Evolutionary conservation across 352 stramenopile genomes (phyloP).

Genomic region (Aphanomyces astaci): DNA sequence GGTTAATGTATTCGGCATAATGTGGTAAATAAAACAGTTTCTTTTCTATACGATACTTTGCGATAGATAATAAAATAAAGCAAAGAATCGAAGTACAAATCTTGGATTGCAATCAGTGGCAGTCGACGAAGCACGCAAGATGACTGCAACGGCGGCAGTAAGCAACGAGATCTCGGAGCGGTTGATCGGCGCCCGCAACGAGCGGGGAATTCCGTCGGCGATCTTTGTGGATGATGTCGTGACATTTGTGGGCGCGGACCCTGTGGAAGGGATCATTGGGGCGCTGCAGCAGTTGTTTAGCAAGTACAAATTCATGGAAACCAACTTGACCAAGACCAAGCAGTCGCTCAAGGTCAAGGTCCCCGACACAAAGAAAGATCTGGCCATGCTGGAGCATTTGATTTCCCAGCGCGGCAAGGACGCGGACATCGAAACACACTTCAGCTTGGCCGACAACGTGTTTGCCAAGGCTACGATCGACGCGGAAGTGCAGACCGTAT

Average conservation of each 20-base stretch:
- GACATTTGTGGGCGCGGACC: constrained; percentile 38
- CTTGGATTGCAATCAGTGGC: neutral
- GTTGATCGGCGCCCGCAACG: constrained; percentile 75
- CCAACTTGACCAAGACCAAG: constrained; percentile 74
- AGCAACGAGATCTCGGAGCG: constrained; percentile 37
- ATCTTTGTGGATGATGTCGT: constrained; percentile 79
- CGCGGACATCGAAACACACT: constrained; percentile 83
- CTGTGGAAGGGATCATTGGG: constrained; percentile 68
- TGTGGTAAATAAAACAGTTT: too few species aligned
- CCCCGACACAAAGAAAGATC: constrained; percentile 87
- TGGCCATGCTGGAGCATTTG: constrained; percentile 69
- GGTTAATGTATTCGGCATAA: neutral
- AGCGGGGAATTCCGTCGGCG: constrained; percentile 64
- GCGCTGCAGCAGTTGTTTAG: constrained; percentile 82
- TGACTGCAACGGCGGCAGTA: constrained; percentile 2
- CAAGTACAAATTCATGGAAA: constrained; percentile 90
- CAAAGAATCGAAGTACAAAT: too few species aligned
- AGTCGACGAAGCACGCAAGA: neutral
- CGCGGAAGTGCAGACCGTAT: constrained; percentile 85
- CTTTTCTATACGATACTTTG: too few species aligned
- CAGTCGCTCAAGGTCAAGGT: constrained; percentile 86
- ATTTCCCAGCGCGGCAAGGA: constrained; percentile 63
- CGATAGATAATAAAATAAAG: too few species aligned
- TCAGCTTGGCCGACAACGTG: constrained; percentile 92
- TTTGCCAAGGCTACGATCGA: constrained; percentile 93